These are phyloP conservation scores for Rubia tinctorum DNA, from an alignment of 305 asterid species.

Conservation along the genomic window DNA sequence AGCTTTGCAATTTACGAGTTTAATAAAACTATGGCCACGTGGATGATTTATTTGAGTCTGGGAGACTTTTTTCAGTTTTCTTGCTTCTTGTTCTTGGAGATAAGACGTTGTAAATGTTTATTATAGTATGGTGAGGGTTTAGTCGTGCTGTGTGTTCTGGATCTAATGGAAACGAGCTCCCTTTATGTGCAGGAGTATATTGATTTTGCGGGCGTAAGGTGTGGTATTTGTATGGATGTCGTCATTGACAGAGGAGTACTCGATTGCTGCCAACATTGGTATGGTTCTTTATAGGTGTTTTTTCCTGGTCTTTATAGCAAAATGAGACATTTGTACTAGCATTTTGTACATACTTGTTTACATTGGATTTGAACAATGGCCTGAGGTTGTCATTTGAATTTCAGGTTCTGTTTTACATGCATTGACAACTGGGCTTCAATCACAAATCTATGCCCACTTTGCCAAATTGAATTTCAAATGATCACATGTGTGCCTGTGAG, in stretches of 20 bases:
- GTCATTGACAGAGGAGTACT: slow-evolving; percentile 94
- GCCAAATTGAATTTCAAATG: slow-evolving; percentile 95
- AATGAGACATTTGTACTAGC: not conserved
- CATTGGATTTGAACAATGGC: slow-evolving; percentile 21
- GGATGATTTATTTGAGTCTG: not conserved
- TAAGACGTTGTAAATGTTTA: not conserved
- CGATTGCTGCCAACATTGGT: slow-evolving; percentile 99
- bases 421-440: slow-evolving; percentile 99
- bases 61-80: not conserved
- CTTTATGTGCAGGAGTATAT: slow-evolving; percentile 54
- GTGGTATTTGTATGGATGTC: slow-evolving; percentile 95
- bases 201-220: slow-evolving; percentile 77
- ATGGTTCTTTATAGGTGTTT: slow-evolving; percentile 6
- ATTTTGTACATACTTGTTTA: slow-evolving; percentile 16
- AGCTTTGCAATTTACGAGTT: not conserved
- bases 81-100: not conserved
- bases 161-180: not conserved
- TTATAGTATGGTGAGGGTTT: not conserved
- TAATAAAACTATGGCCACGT: not conserved
- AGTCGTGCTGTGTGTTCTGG: not conserved
- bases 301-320: not conserved
- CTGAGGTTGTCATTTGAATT: slow-evolving; percentile 30
- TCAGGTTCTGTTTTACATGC: slow-evolving; percentile 99
- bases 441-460: slow-evolving; percentile 96
- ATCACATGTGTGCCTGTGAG: slow-evolving; percentile 99